Evolutionary conservation across 2,329 filamentous ascomycete genomes (phyloP).

Genomic region (Trichophyton verrucosum): DNA sequence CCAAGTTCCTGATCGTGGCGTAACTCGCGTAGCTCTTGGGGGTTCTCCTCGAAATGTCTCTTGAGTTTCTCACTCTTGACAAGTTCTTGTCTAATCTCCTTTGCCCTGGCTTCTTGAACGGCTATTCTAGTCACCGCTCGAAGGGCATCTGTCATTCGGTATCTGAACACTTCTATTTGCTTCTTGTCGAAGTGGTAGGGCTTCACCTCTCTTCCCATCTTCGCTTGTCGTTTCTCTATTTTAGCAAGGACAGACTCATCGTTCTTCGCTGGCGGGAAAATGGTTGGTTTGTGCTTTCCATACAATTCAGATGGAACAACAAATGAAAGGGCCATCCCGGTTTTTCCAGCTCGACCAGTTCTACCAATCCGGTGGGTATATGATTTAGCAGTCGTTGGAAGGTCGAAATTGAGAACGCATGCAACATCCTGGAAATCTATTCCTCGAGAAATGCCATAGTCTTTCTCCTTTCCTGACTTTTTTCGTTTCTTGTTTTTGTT

Average conservation of each 20-base stretch:
- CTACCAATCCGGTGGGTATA: conserved; percentile 96
- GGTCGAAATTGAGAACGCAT: conserved; percentile 92
- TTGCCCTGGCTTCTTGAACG: conserved; percentile 75
- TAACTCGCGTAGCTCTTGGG: conserved; percentile 71
- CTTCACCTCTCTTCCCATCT: conserved; percentile 68
- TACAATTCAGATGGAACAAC: conserved; percentile 71
- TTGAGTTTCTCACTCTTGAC: conserved; percentile 90
- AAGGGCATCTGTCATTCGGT: conserved; percentile 85
- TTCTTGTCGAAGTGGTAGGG: conserved; percentile 92
- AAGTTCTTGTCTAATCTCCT: conserved; percentile 78
- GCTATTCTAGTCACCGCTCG: conserved; percentile 81
- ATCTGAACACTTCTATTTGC: conserved; percentile 85
- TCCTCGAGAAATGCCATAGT: conserved; percentile 89
- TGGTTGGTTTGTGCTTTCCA: conserved; percentile 81
- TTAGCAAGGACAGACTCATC: conserved; percentile 75
- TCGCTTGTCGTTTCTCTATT: conserved; percentile 65
- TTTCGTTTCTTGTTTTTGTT: conserved; percentile 44
- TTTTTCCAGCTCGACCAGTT: conserved; percentile 79
- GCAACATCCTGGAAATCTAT: conserved; percentile 96
- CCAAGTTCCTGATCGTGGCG: conserved; percentile 82
- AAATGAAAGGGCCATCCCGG: conserved; percentile 92
- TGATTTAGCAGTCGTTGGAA: conserved; percentile 74
- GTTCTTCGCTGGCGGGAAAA: conserved; percentile 58
- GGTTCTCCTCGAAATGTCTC: conserved; percentile 94
- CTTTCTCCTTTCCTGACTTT: conserved; percentile 58